These are phyloP conservation scores for Coelastrella sp. DNA, from an alignment of 139 green algal genomes.

Conservation along the genomic window DNA sequence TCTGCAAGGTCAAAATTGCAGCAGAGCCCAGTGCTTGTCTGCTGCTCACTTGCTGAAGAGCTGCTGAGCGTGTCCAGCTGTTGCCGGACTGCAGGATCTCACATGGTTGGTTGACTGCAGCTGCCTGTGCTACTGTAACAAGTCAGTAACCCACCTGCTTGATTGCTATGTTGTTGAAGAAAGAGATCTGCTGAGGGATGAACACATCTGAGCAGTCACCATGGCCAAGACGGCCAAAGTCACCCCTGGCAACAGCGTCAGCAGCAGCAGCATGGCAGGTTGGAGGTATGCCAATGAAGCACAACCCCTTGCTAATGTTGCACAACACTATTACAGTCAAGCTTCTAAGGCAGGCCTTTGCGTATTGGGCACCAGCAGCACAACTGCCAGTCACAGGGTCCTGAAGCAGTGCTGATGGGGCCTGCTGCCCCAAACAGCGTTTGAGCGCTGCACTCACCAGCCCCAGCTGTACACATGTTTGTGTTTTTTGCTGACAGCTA, in stretches of 20 bases:
- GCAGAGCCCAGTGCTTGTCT: no score
- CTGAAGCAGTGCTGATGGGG: no score
- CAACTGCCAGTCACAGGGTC: no score
- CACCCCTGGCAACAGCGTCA: constrained; percentile 68
- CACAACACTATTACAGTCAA: no score
- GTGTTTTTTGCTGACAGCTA: constrained; percentile 67
- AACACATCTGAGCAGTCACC: constrained; percentile 86
- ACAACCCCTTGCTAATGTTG: no score
- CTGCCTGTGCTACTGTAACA: not conserved
- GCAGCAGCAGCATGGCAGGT: not conserved
- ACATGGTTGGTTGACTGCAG: not conserved
- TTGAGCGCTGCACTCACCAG: constrained; percentile 67
- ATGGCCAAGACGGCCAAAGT: constrained; percentile 92
- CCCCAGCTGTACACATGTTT: constrained; percentile 88
- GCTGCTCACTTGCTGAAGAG: no score
- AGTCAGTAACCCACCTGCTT: not conserved
- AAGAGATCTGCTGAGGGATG: constrained; percentile 76
- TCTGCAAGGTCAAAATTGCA: no score
- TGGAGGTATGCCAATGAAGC: no score
- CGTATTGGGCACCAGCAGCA: no score
- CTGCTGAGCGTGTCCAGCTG: no score
- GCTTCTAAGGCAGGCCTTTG: no score
- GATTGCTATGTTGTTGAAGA: constrained; percentile 64
- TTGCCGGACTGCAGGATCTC: no score
- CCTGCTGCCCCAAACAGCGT: not conserved